These are phyloP conservation scores for Fomitopsis pinicola DNA, from an alignment of 1,284 basidiomycete genomes.

Conservation along the genomic window DNA sequence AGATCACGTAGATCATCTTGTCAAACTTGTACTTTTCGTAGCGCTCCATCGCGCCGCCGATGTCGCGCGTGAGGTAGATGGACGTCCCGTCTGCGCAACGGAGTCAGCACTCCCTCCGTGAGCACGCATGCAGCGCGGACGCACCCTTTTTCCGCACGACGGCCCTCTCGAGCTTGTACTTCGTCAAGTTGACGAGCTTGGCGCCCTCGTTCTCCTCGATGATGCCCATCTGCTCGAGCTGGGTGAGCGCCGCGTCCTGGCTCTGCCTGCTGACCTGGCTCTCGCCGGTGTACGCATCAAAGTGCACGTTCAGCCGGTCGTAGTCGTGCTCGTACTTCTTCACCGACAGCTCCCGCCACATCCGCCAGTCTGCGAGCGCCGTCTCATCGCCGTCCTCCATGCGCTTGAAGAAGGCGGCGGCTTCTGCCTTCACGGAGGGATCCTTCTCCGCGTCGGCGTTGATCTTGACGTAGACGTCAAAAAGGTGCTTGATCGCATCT, in stretches of 20 bases:
- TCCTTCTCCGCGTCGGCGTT: conserved; percentile 81
- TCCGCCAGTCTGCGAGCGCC: conserved; percentile 85
- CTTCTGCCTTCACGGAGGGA: conserved; percentile 75
- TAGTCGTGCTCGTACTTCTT: conserved; percentile 92
- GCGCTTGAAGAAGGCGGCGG: conserved; percentile 89
- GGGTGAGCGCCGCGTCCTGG: conserved; percentile 68
- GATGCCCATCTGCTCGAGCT: conserved; percentile 51
- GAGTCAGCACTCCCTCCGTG: neutral
- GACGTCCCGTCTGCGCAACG: conserved; percentile 80
- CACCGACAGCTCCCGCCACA: conserved; percentile 91
- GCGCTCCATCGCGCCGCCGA: conserved; percentile 91
- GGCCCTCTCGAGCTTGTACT: conserved; percentile 88
- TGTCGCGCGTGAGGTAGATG: conserved; percentile 98
- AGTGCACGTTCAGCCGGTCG: conserved; percentile 85
- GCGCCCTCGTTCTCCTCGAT: conserved; percentile 65
- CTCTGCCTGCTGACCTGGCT: conserved; percentile 80
- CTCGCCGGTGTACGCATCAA: conserved; percentile 95
- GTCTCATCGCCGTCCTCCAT: conserved; percentile 94
- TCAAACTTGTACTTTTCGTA: conserved; percentile 93
- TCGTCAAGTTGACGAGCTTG: conserved; percentile 79
- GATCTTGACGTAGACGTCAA: conserved; percentile 92
- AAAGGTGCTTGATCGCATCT: conserved; percentile 94
- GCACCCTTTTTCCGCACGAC: conserved; percentile 86
- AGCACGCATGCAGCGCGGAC: conserved; percentile 9
- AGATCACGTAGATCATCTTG: conserved; percentile 97